Percentiles rank a stretch among this genome's conserved stretches.
These are phyloP conservation scores for Vaccinium corymbosum DNA, from an alignment of 148 eudicot species.

Conservation along the genomic window DNA sequence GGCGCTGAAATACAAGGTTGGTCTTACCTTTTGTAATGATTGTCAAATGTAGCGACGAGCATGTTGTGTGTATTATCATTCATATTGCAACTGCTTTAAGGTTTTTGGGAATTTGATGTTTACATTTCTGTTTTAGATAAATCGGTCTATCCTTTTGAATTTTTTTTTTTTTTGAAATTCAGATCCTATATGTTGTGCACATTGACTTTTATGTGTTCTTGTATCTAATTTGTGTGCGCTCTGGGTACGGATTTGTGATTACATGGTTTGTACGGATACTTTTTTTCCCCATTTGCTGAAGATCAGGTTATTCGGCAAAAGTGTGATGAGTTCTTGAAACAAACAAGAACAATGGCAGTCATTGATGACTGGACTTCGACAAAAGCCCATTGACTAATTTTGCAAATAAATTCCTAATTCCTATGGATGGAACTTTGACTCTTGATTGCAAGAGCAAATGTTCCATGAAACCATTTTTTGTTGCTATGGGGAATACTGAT, in stretches of 20 bases:
- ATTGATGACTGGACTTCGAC: background rate
- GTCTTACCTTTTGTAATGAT: background rate
- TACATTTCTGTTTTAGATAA: background rate
- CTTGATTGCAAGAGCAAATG: constrained; percentile 5
- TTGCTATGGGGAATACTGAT: background rate
- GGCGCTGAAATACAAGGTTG: constrained; percentile 74
- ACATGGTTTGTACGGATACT: background rate
- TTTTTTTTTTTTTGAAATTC: background rate
- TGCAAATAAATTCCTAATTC: background rate
- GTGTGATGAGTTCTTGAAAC: background rate
- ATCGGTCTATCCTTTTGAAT: background rate
- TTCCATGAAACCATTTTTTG: background rate
- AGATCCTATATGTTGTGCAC: background rate
- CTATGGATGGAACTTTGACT: background rate
- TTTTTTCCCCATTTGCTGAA: background rate
- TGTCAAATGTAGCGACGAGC: background rate
- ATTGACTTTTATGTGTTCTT: background rate
- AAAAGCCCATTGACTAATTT: background rate
- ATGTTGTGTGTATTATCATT: background rate
- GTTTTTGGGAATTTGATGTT: background rate
- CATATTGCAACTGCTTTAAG: background rate
- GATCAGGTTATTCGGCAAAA: background rate
- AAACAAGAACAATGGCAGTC: background rate
- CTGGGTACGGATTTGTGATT: background rate
- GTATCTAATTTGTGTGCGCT: background rate